Evolutionary conservation across 257 asterid species (phyloP), one percentile per base, ranked within the genome.

Genomic region (Jasminum sambac): DNA sequence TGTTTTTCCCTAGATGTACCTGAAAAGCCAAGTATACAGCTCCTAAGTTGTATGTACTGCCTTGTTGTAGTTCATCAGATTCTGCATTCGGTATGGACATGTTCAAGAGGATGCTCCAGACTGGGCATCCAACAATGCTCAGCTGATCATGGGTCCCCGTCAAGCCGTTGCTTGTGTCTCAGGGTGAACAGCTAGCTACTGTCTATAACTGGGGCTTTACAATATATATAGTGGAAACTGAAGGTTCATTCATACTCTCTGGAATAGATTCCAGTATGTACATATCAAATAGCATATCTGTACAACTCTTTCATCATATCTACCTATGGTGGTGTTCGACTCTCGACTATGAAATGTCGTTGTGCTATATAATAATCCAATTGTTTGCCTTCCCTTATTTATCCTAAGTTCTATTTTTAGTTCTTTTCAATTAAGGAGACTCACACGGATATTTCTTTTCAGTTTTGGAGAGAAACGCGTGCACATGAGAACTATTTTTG

Each of bases 11-110:
- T 74, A 76, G 78, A 73, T 62, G 79, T 76, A 55, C 68, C 83
- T 63, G 83, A 84, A 30, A 30, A 77, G 78, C 68, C 71, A 77
- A 67, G 79, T 74, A 57, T 70, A 73, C 80, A 78, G 83, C 78
- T 78, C 84, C 79, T 87, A 84, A 84, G 84, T 81, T 82, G n/a
- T n/a, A 76, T 82, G 80, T 79, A 66, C 81, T 88, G 81, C 85
- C 83, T 88, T 85, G 75, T 85, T 83, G 75, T 74, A 91, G 99
- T 82, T 89, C 98, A 74, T 89, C 99, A 71, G 97, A 95, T 80
- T 89, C 99, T 64, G 96, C 98, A 10, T 95, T 95, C 67, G 99
- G 99, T 75, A 95, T 91, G 87, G 98, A 89, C 73, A 81, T 95
- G 92, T 82, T 95, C 71, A 95, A 91, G 88, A 84, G 97, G 88